Evolutionary conservation across 140 eudicot genomes (phyloP), one percentile per base, ranked within the genome.

Genomic region (Cichorium intybus): DNA sequence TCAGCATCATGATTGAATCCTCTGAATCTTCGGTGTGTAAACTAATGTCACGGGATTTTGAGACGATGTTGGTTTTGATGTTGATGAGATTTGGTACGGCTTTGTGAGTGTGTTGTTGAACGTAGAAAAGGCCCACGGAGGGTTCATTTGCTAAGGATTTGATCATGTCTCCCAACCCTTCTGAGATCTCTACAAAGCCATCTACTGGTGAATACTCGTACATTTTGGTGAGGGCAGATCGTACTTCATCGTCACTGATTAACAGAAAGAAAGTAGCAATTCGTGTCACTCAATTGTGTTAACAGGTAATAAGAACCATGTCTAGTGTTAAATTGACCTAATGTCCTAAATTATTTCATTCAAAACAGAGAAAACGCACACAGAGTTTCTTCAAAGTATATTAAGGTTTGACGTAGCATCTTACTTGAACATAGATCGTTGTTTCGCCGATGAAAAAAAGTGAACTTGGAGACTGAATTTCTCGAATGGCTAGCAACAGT

Each of bases 131-230:
- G 12, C 97, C 99, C 71, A 86, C 86, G 0, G 99, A 94, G 77
- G 99, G 99, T 60, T 94, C 99, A 39, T 94, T 94, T 31, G 97
- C 97, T 27, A 86, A 58, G 27, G 79, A 89, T 57, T 86, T 89
- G 50, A 84, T 82, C 95, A 89, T 86, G 17, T 80, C 91, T 82
- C 79, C 97, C 72, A 89, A 58, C 48, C 82, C 73, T 78, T 94
- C 88, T 56, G 75, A 82, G 82, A 94, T 71, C 77, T 89, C 97
- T 71, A 79, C 64, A 80, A 89, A 94, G 29, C 99, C 99, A 50
- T 94, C 97, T 27, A 71, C 90, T 54, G 95, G 58, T 68, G 99
- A 93, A 75, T 78, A 76, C 41, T 80, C 95, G 35, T 77, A 85
- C 95, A 89, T 94, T 63, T 73, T 84, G 55, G 79, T 72, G 82